Evolutionary conservation across 1,284 basidiomycete species (phyloP), one percentile per base, ranked within the genome.

Genomic region (Ceratobasidium sp.): DNA sequence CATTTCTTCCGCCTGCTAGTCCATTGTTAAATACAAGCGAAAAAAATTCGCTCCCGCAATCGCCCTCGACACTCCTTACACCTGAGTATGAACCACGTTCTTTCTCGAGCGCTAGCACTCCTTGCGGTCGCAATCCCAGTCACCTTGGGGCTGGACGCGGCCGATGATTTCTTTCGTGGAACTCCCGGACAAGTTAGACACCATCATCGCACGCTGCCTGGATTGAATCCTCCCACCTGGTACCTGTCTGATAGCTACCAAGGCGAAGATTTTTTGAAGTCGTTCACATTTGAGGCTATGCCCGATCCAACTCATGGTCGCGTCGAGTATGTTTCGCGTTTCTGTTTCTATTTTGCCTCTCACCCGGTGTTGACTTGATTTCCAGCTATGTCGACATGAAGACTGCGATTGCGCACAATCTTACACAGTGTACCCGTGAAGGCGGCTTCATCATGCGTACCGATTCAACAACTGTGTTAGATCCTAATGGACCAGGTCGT

Each of bases 231-330:
- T 10, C 61, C 69, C 3, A 71, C 3, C 26, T 72, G 70, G 70
- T 5, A 18, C 15, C 33, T 72, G 3, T 64, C 86, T 26, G 88
- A 90, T 79, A 87, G 84, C 66, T 86, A 87, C 80, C 84, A 86
- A 49, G 90, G 91, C 20, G 76, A 82, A 20, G 85, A 83, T 2
- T 91, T 92, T 83, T 86, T 89, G 78, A 81, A 86, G 28, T 83
- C 86, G 1, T 92, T 91, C 82, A 84, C 84, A 6, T 89, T 87
- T 80, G 81, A 90, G 81, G 87, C 89, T 28, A 89, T 90, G 67
- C 60, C 87, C 3, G 91, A 92, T 82, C 91, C 91, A 1, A 91
- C 91, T 6, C 85, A 90, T 81, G 91, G 91, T 28, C 86, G 90
- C 80, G 91, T 93, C 72, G 86, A 92, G 91, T 93, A 84, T 73